Conservation (phyloP, 192 early-diverging fungal genomes). For the Coemansia sp. region DNA sequence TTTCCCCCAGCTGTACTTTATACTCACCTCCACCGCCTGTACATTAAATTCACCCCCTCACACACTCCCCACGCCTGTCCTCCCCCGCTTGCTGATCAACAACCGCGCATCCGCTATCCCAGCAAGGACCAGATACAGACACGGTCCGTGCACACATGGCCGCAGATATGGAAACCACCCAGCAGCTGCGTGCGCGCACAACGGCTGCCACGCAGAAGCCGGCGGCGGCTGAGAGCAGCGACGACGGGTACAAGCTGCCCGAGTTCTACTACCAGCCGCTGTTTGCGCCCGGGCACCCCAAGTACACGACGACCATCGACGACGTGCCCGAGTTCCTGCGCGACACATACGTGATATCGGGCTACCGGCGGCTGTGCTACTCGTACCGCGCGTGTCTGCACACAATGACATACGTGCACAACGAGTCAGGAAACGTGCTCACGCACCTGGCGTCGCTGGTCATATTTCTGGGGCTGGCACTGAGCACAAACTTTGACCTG, state of each 20-base stretch:
- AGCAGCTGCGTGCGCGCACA: no score
- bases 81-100: no score
- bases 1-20: no score
- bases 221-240: not conserved
- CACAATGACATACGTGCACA: slow-evolving; percentile 81
- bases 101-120: no score
- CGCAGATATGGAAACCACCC: no score
- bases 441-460: slow-evolving; percentile 75
- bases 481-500: slow-evolving; percentile 40
- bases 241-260: slow-evolving; percentile 13
- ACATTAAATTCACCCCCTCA: no score
- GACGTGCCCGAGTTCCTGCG: slow-evolving; percentile 67
- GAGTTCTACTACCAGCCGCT: slow-evolving; percentile 25
- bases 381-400: slow-evolving; percentile 72
- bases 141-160: no score
- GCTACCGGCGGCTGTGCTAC: slow-evolving; percentile 76
- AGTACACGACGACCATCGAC: slow-evolving; percentile 47
- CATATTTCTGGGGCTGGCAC: slow-evolving; percentile 55
- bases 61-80: no score
- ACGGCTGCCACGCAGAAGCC: no score
- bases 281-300: slow-evolving; percentile 37
- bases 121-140: no score
- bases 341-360: slow-evolving; percentile 73
- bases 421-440: slow-evolving; percentile 92
- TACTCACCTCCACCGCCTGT: no score